These are phyloP conservation scores for Candida ascalaphidarum DNA, from an alignment of 805 yeast genomes.

Conservation along the genomic window DNA sequence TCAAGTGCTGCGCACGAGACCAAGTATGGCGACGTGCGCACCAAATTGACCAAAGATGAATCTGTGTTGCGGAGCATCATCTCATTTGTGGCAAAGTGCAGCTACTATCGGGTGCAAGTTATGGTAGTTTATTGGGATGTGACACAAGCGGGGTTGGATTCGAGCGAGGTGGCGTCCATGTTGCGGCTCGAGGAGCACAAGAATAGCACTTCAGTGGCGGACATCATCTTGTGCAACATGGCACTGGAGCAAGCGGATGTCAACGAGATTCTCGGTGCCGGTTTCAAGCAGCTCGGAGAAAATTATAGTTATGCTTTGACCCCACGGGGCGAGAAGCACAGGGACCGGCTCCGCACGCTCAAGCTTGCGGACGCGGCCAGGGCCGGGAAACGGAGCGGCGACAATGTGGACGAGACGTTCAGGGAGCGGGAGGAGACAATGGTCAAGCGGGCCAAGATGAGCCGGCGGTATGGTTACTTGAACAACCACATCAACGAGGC, in stretches of 20 bases:
- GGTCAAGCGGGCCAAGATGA: constrained; percentile 18
- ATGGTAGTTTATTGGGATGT: constrained; percentile 37
- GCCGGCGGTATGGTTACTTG: constrained; percentile 23
- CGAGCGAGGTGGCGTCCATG: constrained; percentile 6
- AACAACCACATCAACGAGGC: constrained; percentile 15
- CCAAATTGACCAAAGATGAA: constrained; percentile 30
- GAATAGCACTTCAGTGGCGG: constrained; percentile 8
- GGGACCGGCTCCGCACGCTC: constrained; percentile 6
- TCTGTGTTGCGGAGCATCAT: constrained; percentile 24
- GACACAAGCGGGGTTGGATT: constrained; percentile 8
- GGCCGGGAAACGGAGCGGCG: not conserved
- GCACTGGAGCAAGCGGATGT: constrained; percentile 15
- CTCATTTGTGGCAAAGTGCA: constrained; percentile 21
- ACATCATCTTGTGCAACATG: constrained; percentile 26
- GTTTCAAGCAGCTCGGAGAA: constrained; percentile 12
- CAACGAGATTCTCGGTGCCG: constrained; percentile 13
- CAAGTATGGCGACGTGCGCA: constrained; percentile 7
- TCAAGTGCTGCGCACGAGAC: constrained; percentile 9
- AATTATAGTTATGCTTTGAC: constrained; percentile 22
- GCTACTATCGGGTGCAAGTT: constrained; percentile 31
- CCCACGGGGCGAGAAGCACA: constrained; percentile 17
- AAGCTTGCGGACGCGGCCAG: constrained; percentile 1
- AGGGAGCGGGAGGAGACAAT: constrained; percentile 15
- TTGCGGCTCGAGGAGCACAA: constrained; percentile 8
- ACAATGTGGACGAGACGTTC: constrained; percentile 6